These are phyloP conservation scores for Streptanthus diversifolius DNA, from an alignment of 345 rosid genomes.

Conservation along the genomic window DNA sequence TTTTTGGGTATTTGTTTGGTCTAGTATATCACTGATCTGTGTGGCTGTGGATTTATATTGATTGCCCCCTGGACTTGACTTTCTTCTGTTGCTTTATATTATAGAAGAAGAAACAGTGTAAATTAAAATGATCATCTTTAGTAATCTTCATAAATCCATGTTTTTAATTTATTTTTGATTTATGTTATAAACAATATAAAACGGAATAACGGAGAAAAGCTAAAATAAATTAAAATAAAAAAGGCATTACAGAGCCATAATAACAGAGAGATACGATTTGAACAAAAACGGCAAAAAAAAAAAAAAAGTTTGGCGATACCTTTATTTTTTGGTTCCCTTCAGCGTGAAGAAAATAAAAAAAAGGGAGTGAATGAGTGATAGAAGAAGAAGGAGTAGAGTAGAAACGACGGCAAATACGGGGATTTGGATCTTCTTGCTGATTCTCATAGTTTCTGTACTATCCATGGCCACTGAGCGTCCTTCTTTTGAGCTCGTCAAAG, in stretches of 20 bases:
- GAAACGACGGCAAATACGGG: neutral
- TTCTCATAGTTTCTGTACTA: conserved; percentile 5
- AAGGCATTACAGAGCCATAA: neutral
- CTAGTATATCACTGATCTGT: conserved; percentile 29
- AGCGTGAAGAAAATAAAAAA: neutral
- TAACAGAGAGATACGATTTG: neutral
- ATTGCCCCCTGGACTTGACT: conserved; percentile 6
- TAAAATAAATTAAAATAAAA: neutral
- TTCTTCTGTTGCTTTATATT: conserved; percentile 12
- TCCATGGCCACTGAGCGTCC: conserved; percentile 42
- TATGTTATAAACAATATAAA: neutral
- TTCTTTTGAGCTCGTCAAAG: conserved; percentile 50
- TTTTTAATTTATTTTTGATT: neutral
- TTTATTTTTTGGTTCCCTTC: neutral
- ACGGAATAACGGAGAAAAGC: neutral
- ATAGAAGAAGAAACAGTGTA: conserved; percentile 22
- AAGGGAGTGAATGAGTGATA: neutral
- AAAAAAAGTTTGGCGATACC: too few relatives aligned
- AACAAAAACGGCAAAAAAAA: conserved; percentile 6
- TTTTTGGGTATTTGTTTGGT: neutral
- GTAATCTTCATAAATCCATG: neutral
- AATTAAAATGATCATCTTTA: conserved; percentile 8
- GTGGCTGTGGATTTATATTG: conserved; percentile 36
- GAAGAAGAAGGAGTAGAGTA: conserved; percentile 9
- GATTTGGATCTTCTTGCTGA: neutral